Evolutionary conservation across 768 basidiomycete species (phyloP), one percentile per base, ranked within the genome.

Genomic region (Mycena sanguinolenta): DNA sequence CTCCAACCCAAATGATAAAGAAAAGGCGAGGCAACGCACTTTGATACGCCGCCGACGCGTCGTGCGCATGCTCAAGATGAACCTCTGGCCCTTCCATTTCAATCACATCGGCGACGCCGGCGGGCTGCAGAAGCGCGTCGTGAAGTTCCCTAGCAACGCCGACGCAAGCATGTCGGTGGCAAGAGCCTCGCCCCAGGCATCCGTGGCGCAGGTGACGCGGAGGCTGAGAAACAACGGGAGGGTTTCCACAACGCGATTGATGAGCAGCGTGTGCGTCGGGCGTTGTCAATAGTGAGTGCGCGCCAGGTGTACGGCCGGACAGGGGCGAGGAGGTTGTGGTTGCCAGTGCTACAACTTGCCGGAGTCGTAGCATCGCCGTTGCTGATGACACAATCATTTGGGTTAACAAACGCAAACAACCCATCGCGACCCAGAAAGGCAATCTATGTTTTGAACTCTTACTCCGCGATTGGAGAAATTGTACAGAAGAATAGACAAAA

Each of bases 231-330:
- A 36, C 2, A 27, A 23, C n/a, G 55, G 42, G 23, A 58, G 53
- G 4, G 2, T 44, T 1, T 1, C n/a, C n/a, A 64, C 54, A 16
- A 27, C 42, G 8, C 1, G 23, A 13, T 65, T 23, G 8, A 65
- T 44, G 32, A 57, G 39, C n/a, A 55, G 19, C 16, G 53, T n/a
- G n/a, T 55, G n/a, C 12, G 1, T n/a, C 44, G 44, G n/a, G 21
- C 49, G 49, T 50, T 25, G 49, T n/a, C 44, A 5, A 64, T 4
- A 1, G 36, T 38, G 38, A 65, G 30, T 57, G 55, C 53, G 16
- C 63, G 63, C 65, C 57, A 66, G 16, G 25, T n/a, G n/a, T 58
- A 52, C 0, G 65, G 65, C 16, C 65, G 65, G 13, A 52, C 57
- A 7, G 59, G 65, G 3, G 30, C 32, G 5, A 59, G 49, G 4